Percentiles rank a stretch among this genome's conserved stretches.
These are phyloP conservation scores for Astragalus membranaceus DNA, from an alignment of 306 rosid genomes.

Conservation along the genomic window DNA sequence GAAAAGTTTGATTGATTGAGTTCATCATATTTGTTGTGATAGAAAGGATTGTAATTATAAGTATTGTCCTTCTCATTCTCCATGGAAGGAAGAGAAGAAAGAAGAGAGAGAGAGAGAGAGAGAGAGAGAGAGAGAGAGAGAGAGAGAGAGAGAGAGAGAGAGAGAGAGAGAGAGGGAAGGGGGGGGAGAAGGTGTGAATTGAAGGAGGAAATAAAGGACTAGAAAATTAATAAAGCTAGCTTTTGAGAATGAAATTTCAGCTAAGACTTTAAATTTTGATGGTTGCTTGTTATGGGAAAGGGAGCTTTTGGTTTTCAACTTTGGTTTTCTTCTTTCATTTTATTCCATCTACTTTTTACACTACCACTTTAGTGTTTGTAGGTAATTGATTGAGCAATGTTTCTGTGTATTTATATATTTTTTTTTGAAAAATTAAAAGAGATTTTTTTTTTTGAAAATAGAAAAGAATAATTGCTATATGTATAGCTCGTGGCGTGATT, in stretches of 20 bases:
- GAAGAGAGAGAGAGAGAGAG: neutral
- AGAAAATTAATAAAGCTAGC: slow-evolving; percentile 7
- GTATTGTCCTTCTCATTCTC: slow-evolving; percentile 33
- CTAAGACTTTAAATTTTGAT: slow-evolving; percentile 24
- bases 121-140: neutral
- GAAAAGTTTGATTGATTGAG: slow-evolving; percentile 21
- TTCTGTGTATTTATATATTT: neutral
- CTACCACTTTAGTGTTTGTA: slow-evolving; percentile 20
- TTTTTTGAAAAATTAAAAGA: neutral
- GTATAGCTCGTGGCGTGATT: slow-evolving; percentile 23
- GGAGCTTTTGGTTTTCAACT: slow-evolving; percentile 34
- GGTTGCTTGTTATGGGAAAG: slow-evolving; percentile 44
- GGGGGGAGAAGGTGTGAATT: neutral
- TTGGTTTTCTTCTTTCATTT: slow-evolving; percentile 31
- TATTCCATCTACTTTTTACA: slow-evolving; percentile 19
- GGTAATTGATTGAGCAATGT: slow-evolving; percentile 16
- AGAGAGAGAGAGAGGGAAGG: neutral
- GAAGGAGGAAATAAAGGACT: neutral
- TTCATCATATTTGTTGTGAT: slow-evolving; percentile 40
- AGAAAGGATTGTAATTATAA: slow-evolving; percentile 49
- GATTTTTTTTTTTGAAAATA: neutral
- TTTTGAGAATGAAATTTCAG: slow-evolving; percentile 37
- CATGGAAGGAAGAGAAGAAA: slow-evolving; percentile 27
- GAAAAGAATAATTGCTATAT: slow-evolving; percentile 2
- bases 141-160: neutral